Base-by-base conservation (phyloP, 2,329 filamentous ascomycete species). In the Penicillium sp. region DNA sequence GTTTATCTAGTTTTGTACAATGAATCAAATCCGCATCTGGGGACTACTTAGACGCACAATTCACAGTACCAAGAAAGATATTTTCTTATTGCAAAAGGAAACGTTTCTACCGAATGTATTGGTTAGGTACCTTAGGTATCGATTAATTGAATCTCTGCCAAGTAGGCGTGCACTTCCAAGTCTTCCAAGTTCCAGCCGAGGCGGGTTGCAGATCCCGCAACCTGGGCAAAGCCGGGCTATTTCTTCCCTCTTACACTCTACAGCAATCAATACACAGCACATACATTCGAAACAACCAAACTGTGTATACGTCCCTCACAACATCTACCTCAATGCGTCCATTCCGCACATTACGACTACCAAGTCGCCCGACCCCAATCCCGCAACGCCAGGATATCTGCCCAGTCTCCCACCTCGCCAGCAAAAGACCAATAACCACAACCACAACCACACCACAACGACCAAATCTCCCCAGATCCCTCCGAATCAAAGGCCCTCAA, bases 141-240 rank as follows among this genome's bases (percentile, higher is more conserved):
- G n/a, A n/a, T n/a, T n/a, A n/a, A n/a, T n/a, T n/a, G n/a, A n/a
- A n/a, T n/a, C n/a, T n/a, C n/a, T n/a, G n/a, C n/a, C n/a, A n/a
- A n/a, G n/a, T n/a, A n/a, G n/a, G n/a, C n/a, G n/a, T n/a, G n/a
- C n/a, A n/a, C n/a, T n/a, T n/a, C n/a, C n/a, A n/a, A n/a, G n/a
- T n/a, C 18, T 19, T 8, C 37, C n/a, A n/a, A 22, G 12, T 8
- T 31, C 40, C 14, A 33, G 35, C 47, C 47, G 35, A 46, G 41
- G 41, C 46, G 54, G 58, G 46, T n/a, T 41, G 52, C 50, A 52
- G 49, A 55, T 53, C 44, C 57, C 52, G 52, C 46, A 49, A 31
- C 52, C n/a, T n/a, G n/a, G n/a, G n/a, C n/a, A n/a, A n/a, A n/a
- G n/a, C n/a, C n/a, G n/a, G n/a, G 3, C 19, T 22, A 3, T 22